Evolutionary conservation across 2,329 filamentous ascomycete genomes (phyloP).

Genomic region (Aspergillus udagawae): DNA sequence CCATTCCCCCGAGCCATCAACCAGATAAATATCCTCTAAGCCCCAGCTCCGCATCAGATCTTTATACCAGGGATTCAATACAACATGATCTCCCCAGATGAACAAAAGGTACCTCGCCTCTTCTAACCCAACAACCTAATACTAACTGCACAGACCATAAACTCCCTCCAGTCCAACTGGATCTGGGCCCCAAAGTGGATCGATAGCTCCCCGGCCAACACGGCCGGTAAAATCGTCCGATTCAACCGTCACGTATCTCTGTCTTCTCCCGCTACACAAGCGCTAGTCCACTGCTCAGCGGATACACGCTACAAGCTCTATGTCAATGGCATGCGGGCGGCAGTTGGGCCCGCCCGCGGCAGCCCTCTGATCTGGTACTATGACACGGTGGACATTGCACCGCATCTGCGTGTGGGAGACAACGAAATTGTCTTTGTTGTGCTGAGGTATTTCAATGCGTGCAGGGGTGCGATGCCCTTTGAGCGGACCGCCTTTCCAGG

Average conservation of each 20-base stretch:
- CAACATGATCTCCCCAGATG: not conserved
- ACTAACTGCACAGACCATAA: conserved; percentile 16
- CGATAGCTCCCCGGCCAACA: conserved; percentile 7
- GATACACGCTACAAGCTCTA: conserved; percentile 44
- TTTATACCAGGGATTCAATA: too few relatives aligned
- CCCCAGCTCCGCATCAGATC: not conserved
- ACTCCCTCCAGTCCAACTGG: conserved; percentile 11
- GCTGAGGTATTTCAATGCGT: conserved; percentile 22
- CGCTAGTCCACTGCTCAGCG: conserved; percentile 19
- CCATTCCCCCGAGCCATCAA: not conserved
- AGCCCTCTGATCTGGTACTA: conserved; percentile 33
- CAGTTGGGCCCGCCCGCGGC: conserved; percentile 36
- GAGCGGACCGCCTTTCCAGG: conserved; percentile 25
- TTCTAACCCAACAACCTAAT: not conserved
- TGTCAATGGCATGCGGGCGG: conserved; percentile 35
- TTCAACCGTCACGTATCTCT: conserved; percentile 4
- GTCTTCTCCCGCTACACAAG: not conserved
- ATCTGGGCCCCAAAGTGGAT: conserved; percentile 11
- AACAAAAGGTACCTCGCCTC: not conserved
- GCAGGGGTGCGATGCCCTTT: conserved; percentile 28
- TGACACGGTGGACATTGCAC: conserved; percentile 25
- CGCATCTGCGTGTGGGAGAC: conserved; percentile 16
- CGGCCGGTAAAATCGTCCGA: conserved; percentile 4
- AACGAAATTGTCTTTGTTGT: conserved; percentile 24
- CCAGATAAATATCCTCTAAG: not conserved